Evolutionary conservation across 306 rosid genomes (phyloP), one percentile per base, ranked within the genome.

Genomic region (Gastrolobium villosum): DNA sequence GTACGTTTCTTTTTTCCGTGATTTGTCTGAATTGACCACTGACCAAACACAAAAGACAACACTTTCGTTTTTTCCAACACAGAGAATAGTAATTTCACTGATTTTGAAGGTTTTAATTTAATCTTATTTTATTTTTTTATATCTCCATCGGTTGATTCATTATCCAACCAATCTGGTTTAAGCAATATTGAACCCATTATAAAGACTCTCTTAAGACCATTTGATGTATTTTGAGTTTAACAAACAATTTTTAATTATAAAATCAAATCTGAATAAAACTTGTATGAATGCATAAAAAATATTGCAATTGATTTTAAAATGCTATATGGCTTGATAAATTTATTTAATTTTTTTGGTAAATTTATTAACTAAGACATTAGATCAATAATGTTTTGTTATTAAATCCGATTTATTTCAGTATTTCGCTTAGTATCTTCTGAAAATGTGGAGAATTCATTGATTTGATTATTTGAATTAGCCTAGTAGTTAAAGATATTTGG

Each of bases 1-100:
- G 91, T 81, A 35, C 74, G 34, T 20, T 35, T 84, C 52, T 81
- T 77, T 85, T 89, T 81, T 82, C 46, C 45, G 80, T 45, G 71
- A 81, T 72, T 75, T 75, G 45, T 73, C 64, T 80, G 15, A 61
- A 50, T 55, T 77, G 4, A 44, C 61, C 78, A 61, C 48, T 28
- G 54, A 64, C 65, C 78, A 32, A 44, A 1, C 81, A 75, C 54
- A 57, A 48, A 63, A 75, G 79, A 89, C 76, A 41, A 79, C 44
- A 64, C 84, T 71, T 67, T 41, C 36, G 5, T 67, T 53, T 57
- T 63, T 44, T 55, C 60, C 45, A 13, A 10, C 65, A 15, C 32
- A 20, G 53, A 49, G 34, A 43, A 48, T 48, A 9, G 37, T 41
- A 50, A 57, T 72, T 35, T 72, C 55, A 65, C 65, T 68, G 4